Base-by-base conservation (phyloP, 2,329 filamentous ascomycete genomes). In the Cercospora citrullina region DNA sequence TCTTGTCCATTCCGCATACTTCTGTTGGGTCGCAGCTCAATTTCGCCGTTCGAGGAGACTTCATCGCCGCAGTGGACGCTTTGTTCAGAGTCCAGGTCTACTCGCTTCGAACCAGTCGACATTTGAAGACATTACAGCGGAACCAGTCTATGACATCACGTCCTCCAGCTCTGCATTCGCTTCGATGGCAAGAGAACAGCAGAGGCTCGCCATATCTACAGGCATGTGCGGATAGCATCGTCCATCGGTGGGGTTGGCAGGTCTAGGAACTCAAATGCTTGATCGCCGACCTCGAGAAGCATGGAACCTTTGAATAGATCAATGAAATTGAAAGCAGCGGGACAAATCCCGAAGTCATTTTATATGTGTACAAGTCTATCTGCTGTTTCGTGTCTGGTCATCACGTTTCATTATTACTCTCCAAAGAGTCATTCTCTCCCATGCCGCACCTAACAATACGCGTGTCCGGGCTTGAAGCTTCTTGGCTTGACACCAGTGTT, bases 11-110 rank as follows among this genome's bases (percentile, higher is more conserved):
- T 18, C 58, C 28, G 26, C 67, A 68, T 23, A 60, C 59, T 8
- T 68, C 67, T 31, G 39, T 39, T 7, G 63, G 63, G 2, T 28
- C 63, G 16, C 48, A 33, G 42, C 39, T 66, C 14, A 45, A 68
- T 33, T 65, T 63, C 30, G 63, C 63, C 26, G n/a, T 67, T 3
- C 39, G 63, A 21, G 64, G 61, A 10, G 62, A 67, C 23, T 21
- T 73, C 14, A 42, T 76, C 8, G 72, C 74, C 16, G 74, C 74
- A 9, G 51, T 69, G 6, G 73, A 75, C 60, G 55, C 63, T 30
- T 51, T 68, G 39, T 69, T 72, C 60, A 65, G 70, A 14, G 51
- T 77, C 1, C 71, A 74, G 60, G 60, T 71, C n/a, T 73, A 74
- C 48, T 74, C 72, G 21, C 57, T 76, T 9, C 65, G 68, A 1